A percentile compares a stretch with the other conserved stretches of the same genome.
Conservation (phyloP, 208 protist genomes). For the Crithidia brevicula region DNA sequence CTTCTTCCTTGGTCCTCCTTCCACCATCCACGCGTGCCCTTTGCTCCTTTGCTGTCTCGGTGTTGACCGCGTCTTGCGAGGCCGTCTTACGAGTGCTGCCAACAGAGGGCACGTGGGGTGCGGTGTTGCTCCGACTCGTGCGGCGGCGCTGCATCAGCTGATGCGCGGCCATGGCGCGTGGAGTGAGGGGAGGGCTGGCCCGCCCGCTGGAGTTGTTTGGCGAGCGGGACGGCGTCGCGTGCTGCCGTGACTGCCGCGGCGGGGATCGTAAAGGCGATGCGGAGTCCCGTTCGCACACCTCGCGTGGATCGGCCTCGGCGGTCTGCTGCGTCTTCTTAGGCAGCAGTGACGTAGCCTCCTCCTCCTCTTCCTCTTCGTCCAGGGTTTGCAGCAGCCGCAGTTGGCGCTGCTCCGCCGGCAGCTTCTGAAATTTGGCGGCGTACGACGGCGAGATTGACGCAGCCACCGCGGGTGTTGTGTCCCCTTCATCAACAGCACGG, state of each 20-base stretch:
- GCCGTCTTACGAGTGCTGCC: background rate
- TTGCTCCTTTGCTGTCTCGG: background rate
- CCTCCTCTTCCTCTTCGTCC: background rate
- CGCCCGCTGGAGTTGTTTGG: conserved; percentile 24
- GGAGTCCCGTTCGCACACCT: no score
- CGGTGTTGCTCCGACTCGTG: conserved; percentile 33
- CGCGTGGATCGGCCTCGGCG: no score
- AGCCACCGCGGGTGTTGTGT: background rate
- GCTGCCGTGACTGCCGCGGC: background rate
- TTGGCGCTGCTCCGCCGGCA: conserved; percentile 33
- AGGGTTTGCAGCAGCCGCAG: conserved; percentile 26
- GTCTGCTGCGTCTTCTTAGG: background rate
- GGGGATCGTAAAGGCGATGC: background rate
- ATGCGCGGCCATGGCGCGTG: conserved; percentile 34
- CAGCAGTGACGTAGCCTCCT: background rate
- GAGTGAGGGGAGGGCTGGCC: conserved; percentile 30
- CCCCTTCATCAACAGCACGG: background rate
- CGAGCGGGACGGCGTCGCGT: conserved; percentile 2
- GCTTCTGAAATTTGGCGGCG: conserved; percentile 13
- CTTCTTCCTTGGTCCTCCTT: background rate
- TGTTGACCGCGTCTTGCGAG: background rate
- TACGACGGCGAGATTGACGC: conserved; percentile 15
- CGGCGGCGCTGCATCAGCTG: conserved; percentile 36
- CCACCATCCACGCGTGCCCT: background rate
- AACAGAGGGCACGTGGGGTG: conserved; percentile 26